Evolutionary conservation across 2,329 filamentous ascomycete genomes (phyloP).

Genomic region (Talaromyces amestolkiae): DNA sequence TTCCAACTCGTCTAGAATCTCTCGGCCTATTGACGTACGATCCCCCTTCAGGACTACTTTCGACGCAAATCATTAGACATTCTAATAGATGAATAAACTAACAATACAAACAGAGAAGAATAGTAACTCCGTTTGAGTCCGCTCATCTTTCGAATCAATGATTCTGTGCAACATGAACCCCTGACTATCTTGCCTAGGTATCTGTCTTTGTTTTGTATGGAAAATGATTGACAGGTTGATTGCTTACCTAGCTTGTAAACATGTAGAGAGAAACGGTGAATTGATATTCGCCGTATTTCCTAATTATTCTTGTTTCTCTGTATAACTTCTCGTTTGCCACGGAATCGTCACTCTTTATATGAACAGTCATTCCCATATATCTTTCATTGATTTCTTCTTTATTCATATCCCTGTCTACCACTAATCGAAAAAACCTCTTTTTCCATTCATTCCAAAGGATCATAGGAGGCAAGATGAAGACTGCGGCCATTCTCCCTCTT

Average conservation of each 20-base stretch:
- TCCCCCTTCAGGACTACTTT: background rate
- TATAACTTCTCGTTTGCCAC: background rate
- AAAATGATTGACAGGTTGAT: background rate
- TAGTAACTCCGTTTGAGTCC: background rate
- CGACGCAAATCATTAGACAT: background rate
- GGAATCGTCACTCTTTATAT: background rate
- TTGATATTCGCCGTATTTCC: background rate
- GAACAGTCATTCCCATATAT: background rate
- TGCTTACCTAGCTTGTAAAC: background rate
- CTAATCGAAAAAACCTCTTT: background rate
- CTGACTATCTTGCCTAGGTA: background rate
- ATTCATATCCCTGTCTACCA: background rate
- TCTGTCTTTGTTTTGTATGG: background rate
- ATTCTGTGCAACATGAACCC: background rate
- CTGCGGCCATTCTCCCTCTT: background rate
- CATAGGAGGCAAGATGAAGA: background rate
- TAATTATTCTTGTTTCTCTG: background rate
- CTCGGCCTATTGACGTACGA: background rate
- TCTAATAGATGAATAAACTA: background rate
- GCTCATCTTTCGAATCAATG: background rate
- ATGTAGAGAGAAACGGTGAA: background rate
- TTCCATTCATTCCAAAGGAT: background rate
- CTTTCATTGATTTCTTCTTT: too few species aligned
- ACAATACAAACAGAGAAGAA: background rate
- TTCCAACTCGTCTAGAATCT: background rate